phyloP scores from a whole-genome alignment of 306 rosid species.

The Vigna nakashimae region DNA sequence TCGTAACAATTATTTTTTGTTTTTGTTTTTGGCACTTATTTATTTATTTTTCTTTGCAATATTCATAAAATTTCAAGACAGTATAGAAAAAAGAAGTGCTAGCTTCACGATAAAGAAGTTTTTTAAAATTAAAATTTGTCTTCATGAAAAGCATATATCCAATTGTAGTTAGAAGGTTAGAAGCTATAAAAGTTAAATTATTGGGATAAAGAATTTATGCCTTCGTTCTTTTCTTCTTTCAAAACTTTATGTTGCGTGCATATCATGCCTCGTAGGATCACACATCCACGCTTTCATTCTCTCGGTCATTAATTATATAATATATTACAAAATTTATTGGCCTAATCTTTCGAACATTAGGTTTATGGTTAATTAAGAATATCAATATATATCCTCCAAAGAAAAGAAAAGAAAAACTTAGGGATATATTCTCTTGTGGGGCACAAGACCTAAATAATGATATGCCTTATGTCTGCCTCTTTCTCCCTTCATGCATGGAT shows the following conservation, averaged over 20 bases:
- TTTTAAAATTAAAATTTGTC: too few relatives aligned
- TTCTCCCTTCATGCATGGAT: conserved; percentile 45
- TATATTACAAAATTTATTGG: background rate
- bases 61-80: too few relatives aligned
- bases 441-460: conserved; percentile 43
- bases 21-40: too few relatives aligned
- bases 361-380: conserved; percentile 38
- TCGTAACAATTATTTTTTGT: too few relatives aligned
- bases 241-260: conserved; percentile 44
- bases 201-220: conserved; percentile 53
- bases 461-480: conserved; percentile 53
- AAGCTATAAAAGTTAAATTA: conserved; percentile 38
- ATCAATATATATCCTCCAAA: conserved; percentile 10
- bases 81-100: too few relatives aligned
- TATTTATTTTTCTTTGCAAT: too few relatives aligned
- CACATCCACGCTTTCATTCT: conserved; percentile 33
- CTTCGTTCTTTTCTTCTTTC: conserved; percentile 42
- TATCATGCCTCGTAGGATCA: conserved; percentile 30
- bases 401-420: conserved; percentile 40
- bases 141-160: background rate
- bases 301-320: conserved; percentile 7
- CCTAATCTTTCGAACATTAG: conserved; percentile 1
- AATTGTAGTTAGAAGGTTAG: conserved; percentile 38
- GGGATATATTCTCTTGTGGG: conserved; percentile 60
- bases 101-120: too few relatives aligned